A percentile compares a stretch with the other conserved stretches of the same genome.
phyloP scores from a whole-genome alignment of 208 protist species.

The Trypanosoma lewisi region DNA sequence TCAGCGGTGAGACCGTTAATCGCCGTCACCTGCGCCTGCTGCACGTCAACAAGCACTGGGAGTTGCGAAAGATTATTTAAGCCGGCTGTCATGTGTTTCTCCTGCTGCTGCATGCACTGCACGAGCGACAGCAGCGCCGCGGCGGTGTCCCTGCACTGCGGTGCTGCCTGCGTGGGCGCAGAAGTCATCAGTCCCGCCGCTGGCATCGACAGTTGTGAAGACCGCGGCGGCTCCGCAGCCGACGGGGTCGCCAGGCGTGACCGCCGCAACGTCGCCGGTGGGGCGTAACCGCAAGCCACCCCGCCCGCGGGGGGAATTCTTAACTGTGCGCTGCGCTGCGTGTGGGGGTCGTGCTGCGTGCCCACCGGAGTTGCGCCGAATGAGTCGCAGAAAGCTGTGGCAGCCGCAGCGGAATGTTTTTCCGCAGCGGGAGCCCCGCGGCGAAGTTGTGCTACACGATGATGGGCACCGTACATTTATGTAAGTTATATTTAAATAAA shows the following conservation, averaged over 20 bases:
- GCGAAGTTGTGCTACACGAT: conserved; percentile 25
- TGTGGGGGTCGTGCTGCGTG: not conserved
- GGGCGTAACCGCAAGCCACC: too few species aligned
- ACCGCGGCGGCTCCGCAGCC: not conserved
- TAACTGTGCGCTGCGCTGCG: conserved; percentile 4
- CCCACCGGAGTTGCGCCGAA: conserved; percentile 1
- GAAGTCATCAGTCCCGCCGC: not conserved
- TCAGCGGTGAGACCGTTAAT: conserved; percentile 8
- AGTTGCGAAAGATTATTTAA: conserved; percentile 15
- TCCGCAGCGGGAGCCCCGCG: not conserved
- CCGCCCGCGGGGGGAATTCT: too few species aligned
- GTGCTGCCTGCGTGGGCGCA: conserved; percentile 7
- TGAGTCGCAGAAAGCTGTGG: not conserved
- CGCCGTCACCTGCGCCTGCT: conserved; percentile 18
- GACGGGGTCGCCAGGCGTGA: conserved; percentile 4
- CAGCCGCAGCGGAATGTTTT: not conserved
- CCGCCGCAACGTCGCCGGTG: conserved; percentile 8
- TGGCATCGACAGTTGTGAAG: conserved; percentile 1
- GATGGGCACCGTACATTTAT: conserved; percentile 20
- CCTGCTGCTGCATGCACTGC: conserved; percentile 5
- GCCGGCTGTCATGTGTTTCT: conserved; percentile 6
- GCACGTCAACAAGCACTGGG: conserved; percentile 10
- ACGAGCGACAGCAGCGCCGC: not conserved
- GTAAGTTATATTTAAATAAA: not conserved
- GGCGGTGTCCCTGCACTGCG: conserved; percentile 6